Conservation (phyloP, 768 basidiomycete species). For the Boletus barrowsii region DNA sequence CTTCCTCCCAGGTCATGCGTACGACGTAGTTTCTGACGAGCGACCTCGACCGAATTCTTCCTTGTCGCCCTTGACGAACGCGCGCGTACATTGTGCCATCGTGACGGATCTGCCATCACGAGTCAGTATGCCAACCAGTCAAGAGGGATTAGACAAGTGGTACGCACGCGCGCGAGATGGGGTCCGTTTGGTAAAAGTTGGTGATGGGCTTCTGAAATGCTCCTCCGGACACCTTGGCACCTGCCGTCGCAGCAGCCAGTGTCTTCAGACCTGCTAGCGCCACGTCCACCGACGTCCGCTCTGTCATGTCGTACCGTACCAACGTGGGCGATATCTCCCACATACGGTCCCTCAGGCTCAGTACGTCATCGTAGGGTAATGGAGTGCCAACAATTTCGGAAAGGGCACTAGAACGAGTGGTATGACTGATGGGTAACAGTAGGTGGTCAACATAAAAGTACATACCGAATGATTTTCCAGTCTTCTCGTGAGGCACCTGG, state of each 20-base stretch:
- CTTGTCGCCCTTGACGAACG: constrained; percentile 72
- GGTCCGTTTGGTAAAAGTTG: constrained; percentile 97
- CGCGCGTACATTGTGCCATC: constrained; percentile 90
- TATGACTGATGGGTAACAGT: background rate
- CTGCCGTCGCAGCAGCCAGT: constrained; percentile 49
- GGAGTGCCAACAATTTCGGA: constrained; percentile 81
- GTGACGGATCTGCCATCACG: constrained; percentile 68
- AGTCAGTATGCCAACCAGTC: background rate
- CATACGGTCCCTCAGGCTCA: constrained; percentile 84
- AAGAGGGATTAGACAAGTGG: background rate
- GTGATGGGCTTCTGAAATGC: constrained; percentile 76
- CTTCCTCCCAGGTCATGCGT: constrained; percentile 5
- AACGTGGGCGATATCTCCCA: constrained; percentile 95
- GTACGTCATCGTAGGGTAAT: constrained; percentile 86
- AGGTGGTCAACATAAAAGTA: background rate
- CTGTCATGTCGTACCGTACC: constrained; percentile 79
- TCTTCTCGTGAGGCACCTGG: constrained; percentile 97
- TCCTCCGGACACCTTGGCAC: constrained; percentile 53
- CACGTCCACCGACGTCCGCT: constrained; percentile 71
- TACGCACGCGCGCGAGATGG: constrained; percentile 88
- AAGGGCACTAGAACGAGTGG: constrained; percentile 56
- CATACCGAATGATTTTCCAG: constrained; percentile 92
- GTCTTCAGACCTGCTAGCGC: constrained; percentile 66
- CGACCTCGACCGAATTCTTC: background rate
- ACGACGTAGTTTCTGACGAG: constrained; percentile 6